Evolutionary conservation across 1,284 basidiomycete species (phyloP).

Genomic region (Stygiomarasmius scandens): DNA sequence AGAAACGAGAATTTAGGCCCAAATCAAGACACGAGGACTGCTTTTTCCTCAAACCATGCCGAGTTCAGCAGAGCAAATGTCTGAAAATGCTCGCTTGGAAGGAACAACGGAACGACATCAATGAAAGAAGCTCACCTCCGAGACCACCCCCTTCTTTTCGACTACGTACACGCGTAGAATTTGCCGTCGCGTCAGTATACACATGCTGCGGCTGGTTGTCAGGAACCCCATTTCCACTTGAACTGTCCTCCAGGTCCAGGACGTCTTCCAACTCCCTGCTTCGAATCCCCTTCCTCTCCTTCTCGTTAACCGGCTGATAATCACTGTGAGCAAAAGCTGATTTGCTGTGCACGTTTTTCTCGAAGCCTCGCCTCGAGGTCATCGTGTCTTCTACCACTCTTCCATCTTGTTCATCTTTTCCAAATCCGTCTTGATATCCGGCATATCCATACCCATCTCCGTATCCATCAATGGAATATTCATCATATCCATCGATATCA

Average conservation of each 20-base stretch:
- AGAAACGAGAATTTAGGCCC: no score
- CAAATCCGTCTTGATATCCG: neutral
- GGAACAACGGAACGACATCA: no score
- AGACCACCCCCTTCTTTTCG: neutral
- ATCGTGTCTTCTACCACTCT: neutral
- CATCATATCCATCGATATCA: slow-evolving; percentile 3
- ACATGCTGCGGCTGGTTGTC: neutral
- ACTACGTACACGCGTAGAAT: neutral
- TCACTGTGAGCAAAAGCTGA: neutral
- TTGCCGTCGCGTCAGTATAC: neutral
- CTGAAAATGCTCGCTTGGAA: no score
- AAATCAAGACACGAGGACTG: no score
- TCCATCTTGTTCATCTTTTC: neutral
- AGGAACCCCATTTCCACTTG: neutral
- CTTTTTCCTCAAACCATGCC: no score
- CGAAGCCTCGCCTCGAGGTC: neutral
- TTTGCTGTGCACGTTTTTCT: no score
- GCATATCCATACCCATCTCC: neutral
- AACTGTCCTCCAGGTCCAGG: no score
- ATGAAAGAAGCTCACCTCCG: neutral
- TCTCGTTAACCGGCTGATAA: neutral
- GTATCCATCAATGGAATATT: neutral
- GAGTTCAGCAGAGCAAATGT: no score
- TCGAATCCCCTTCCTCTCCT: neutral
- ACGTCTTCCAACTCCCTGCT: no score